phyloP scores from a whole-genome alignment of 148 eudicot species.

The Rhododendron ovatum region DNA sequence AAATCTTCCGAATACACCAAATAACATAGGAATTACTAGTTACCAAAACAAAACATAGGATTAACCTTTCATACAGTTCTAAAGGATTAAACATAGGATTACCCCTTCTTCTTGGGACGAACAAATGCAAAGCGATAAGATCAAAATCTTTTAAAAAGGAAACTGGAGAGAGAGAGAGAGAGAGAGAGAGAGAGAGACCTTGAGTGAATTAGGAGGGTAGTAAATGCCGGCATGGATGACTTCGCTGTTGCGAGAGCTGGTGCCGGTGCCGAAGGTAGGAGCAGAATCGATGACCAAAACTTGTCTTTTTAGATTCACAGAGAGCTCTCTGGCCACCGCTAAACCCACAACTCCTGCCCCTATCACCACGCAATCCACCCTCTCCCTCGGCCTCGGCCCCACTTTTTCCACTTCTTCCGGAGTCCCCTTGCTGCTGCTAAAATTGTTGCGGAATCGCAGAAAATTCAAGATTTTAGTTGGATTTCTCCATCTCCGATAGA shows the following conservation, averaged over 20 bases:
- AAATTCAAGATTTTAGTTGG: not conserved
- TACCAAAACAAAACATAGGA: too few relatives aligned
- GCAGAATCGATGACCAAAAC: conserved; percentile 72
- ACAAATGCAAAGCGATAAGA: not conserved
- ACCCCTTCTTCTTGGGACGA: too few relatives aligned
- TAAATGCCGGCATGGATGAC: conserved; percentile 94
- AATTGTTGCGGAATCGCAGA: not conserved
- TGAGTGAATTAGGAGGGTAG: conserved; percentile 70
- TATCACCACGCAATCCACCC: conserved; percentile 77
- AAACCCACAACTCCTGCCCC: conserved; percentile 89
- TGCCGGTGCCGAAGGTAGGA: conserved; percentile 69
- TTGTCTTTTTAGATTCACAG: conserved; percentile 40
- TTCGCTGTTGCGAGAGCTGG: conserved; percentile 90
- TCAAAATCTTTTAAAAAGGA: too few relatives aligned
- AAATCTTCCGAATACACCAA: not conserved
- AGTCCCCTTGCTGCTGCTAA: not conserved
- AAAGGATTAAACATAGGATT: too few relatives aligned
- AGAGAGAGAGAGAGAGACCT: conserved; percentile 38
- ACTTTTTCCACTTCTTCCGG: not conserved
- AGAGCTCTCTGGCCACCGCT: conserved; percentile 76
- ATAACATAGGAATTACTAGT: not conserved
- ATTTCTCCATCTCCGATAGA: not conserved
- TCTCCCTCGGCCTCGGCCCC: conserved; percentile 55
- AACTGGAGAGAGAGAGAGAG: not conserved
- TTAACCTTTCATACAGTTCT: too few relatives aligned